phyloP scores from a whole-genome alignment of 768 basidiomycete genomes.

The Kwoniella mangroviensis region DNA sequence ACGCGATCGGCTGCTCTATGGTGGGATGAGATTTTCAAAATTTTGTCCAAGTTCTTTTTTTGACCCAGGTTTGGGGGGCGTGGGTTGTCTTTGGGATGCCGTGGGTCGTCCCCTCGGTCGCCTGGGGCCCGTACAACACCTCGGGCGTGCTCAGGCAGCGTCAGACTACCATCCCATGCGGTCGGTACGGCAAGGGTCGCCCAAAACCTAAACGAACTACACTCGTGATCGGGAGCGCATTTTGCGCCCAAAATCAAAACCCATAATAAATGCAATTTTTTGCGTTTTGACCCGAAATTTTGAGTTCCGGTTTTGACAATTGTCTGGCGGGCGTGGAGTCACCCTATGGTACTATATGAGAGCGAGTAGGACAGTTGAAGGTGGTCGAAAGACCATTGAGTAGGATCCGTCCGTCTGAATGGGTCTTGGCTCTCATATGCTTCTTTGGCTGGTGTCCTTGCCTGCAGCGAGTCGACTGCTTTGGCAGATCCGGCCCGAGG shows the following conservation, averaged over 20 bases:
- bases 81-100: constrained; percentile 55
- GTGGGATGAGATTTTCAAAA: constrained; percentile 3
- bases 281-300: constrained; percentile 25
- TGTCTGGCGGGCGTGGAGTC: not conserved
- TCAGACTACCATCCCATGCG: no score
- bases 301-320: constrained; percentile 3
- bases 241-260: constrained; percentile 14
- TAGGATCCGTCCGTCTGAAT: not conserved
- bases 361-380: not conserved
- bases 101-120: constrained; percentile 9
- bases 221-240: not conserved
- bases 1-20: not conserved
- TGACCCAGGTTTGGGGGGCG: constrained; percentile 74
- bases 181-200: no score
- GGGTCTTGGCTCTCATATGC: constrained; percentile 6
- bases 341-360: constrained; percentile 18
- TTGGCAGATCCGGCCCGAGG: constrained; percentile 8
- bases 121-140: no score
- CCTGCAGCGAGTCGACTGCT: constrained; percentile 13
- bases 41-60: constrained; percentile 58
- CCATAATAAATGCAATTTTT: constrained; percentile 14
- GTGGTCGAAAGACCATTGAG: not conserved
- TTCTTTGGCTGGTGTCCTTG: constrained; percentile 1
- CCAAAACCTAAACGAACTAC: constrained; percentile 8
- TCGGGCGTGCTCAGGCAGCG: no score